Evolutionary conservation across 73 alveolate species (phyloP).

Genomic region (Tetrahymena malaccensis): DNA sequence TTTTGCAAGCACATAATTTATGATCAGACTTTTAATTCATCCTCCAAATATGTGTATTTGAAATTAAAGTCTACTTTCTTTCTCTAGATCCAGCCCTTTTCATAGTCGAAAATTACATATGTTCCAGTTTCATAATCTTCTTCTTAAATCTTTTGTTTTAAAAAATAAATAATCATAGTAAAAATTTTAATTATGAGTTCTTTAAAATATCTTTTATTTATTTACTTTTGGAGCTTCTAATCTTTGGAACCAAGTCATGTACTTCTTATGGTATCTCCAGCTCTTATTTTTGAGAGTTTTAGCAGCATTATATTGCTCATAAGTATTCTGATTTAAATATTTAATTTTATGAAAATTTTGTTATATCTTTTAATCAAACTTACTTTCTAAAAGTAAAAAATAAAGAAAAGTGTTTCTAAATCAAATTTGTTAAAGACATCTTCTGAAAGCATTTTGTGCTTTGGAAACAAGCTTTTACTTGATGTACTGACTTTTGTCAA

Average conservation of each 20-base stretch:
- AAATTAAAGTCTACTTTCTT: not conserved
- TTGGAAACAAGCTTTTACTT: not conserved
- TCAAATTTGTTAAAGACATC: not conserved
- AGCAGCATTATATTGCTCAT: not conserved
- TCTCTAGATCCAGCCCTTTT: not conserved
- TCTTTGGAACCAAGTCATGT: not conserved
- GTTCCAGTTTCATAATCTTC: not conserved
- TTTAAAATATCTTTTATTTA: too few species aligned
- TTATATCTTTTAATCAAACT: not conserved
- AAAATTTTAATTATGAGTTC: too few species aligned
- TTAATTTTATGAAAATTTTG: not conserved
- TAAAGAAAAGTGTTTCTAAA: not conserved
- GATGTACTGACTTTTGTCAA: not conserved
- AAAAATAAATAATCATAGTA: not conserved
- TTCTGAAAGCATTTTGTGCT: not conserved
- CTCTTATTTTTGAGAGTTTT: not conserved
- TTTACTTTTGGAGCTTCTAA: not conserved
- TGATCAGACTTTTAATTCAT: not conserved
- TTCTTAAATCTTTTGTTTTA: not conserved
- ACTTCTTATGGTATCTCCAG: not conserved
- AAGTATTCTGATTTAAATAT: not conserved
- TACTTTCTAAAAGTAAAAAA: not conserved
- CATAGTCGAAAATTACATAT: not conserved
- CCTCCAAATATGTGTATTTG: not conserved
- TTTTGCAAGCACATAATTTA: not conserved